Evolutionary conservation across 352 stramenopile genomes (phyloP), one percentile per base, ranked within the genome.

Genomic region (Pythium aristosporum): DNA sequence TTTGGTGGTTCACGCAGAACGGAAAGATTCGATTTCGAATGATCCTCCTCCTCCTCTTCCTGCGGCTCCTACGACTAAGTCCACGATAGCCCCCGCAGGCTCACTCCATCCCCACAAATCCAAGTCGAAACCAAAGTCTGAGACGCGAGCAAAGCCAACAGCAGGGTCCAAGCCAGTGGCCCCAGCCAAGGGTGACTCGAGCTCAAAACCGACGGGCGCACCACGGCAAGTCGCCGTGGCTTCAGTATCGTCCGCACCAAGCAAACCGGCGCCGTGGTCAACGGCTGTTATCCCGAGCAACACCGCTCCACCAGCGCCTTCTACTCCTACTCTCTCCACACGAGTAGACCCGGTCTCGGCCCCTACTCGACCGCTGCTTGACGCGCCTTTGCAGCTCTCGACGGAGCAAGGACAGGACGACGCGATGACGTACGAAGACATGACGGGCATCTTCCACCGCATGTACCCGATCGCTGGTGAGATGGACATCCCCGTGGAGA

Each of bases 401-500:
- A 43, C 11, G 7, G 55, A 21, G 9, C 11, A 54, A 43, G 30
- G n/a, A 12, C 23, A 72, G 15, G 34, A 39, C 34, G 34, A 39
- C 34, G 34, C 34, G 11, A 39, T 39, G 34, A 79, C 74, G 10
- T 92, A 89, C 54, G 71, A 85, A 8, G 58, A 68, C 20, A 57
- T 92, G 61, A 87, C 80, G 44, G 54, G 58, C 15, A 72, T 75
- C 16, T 92, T 92, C 48, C 71, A 88, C 48, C 71, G 68, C 20
- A 85, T 71, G 48, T 92, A 89, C 66, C 83, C 87, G 3, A 74
- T 95, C 63, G 79, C 85, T 39, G 75, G 72, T 7, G 83, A 93
- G 23, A 73, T 94, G 51, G 87, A 89, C 34, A 84, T 95, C 53
- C 63, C 72, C 9, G 80, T 94, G 20, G 81, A 90, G 50, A 85